Evolutionary conservation across 2,329 filamentous ascomycete genomes (phyloP).

Genomic region (Bimuria novae-zelandiae): DNA sequence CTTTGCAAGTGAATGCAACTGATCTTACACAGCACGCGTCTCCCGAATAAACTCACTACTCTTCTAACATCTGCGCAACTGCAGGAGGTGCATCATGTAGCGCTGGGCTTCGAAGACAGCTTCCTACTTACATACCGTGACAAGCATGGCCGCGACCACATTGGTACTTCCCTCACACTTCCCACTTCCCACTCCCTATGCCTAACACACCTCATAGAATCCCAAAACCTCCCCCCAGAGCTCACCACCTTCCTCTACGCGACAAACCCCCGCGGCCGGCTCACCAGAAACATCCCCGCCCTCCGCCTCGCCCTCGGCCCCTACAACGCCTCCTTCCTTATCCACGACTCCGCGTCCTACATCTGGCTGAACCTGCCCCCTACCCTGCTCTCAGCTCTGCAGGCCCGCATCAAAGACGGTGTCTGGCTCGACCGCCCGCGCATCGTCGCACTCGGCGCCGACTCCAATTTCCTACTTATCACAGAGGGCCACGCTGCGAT

Average conservation of each 20-base stretch:
- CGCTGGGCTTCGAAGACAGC: constrained; percentile 39
- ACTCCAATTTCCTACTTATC: constrained; percentile 35
- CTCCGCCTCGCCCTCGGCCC: constrained; percentile 38
- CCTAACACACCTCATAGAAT: constrained; percentile 14
- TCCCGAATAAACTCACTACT: constrained; percentile 31
- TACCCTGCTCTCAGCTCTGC: constrained; percentile 26
- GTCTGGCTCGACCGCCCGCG: constrained; percentile 38
- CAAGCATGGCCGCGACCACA: constrained; percentile 25
- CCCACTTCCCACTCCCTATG: neutral
- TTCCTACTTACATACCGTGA: constrained; percentile 43
- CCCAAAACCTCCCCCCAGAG: constrained; percentile 29
- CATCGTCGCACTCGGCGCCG: constrained; percentile 37
- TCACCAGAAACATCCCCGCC: constrained; percentile 27
- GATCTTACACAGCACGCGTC: constrained; percentile 24
- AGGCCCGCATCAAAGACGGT: constrained; percentile 34
- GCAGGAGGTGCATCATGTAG: constrained; percentile 34
- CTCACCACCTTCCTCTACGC: constrained; percentile 33
- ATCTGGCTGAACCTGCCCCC: constrained; percentile 41
- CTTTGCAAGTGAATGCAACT: neutral
- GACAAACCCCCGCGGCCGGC: constrained; percentile 13
- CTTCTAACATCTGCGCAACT: constrained; percentile 32
- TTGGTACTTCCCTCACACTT: constrained; percentile 17
- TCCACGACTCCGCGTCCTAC: constrained; percentile 32
- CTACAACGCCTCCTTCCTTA: constrained; percentile 41
- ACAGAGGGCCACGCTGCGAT: constrained; percentile 35